Evolutionary conservation across 2,329 filamentous ascomycete species (phyloP).

Genomic region (Septoria petroselini): DNA sequence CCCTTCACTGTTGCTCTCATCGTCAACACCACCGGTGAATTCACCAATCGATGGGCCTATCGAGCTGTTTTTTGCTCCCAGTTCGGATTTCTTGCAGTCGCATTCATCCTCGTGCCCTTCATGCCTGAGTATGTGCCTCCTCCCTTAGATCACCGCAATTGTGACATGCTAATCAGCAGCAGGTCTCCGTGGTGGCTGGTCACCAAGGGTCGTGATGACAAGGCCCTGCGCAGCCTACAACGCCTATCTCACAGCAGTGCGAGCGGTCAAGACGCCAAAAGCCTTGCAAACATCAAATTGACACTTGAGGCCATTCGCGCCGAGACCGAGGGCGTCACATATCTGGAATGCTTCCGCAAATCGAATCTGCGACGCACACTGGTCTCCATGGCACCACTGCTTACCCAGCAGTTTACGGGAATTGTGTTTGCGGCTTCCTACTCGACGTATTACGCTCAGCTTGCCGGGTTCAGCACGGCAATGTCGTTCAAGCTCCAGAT

Average conservation of each 20-base stretch:
- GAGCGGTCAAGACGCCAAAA: conserved; percentile 19
- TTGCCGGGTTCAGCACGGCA: conserved; percentile 42
- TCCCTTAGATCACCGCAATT: neutral
- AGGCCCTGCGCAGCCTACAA: conserved; percentile 25
- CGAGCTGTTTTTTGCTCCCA: conserved; percentile 44
- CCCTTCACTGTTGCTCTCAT: conserved; percentile 38
- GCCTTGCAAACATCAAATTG: too few species aligned
- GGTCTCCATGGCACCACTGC: conserved; percentile 40
- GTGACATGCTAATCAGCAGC: neutral
- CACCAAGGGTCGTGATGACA: conserved; percentile 12
- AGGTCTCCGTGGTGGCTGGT: too few species aligned
- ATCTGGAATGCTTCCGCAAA: conserved; percentile 40
- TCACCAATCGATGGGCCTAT: conserved; percentile 44
- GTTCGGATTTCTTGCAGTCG: conserved; percentile 43
- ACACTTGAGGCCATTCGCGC: too few species aligned
- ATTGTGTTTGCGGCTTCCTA: conserved; percentile 41
- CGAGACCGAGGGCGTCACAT: too few species aligned
- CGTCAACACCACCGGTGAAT: conserved; percentile 35
- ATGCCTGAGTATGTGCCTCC: conserved; percentile 29
- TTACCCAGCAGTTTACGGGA: conserved; percentile 40
- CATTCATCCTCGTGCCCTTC: conserved; percentile 28
- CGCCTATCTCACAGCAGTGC: conserved; percentile 27
- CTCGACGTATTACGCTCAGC: conserved; percentile 46
- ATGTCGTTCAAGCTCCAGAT: conserved; percentile 44
- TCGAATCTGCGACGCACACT: conserved; percentile 44